Evolutionary conservation across 208 protist genomes (phyloP).

Genomic region (Trypanosoma avium): DNA sequence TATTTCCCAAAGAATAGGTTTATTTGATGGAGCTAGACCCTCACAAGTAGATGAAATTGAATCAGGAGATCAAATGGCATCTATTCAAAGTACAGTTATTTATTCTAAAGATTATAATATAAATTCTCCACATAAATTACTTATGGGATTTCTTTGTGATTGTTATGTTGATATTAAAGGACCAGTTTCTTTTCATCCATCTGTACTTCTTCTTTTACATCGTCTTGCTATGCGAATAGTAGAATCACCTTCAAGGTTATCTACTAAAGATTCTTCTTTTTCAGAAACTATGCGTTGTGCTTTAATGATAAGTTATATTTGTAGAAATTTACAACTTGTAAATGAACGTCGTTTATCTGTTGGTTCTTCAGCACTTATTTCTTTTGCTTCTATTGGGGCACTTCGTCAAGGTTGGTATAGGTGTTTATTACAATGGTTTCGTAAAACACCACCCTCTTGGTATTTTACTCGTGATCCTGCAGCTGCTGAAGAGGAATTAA

Average conservation of each 20-base stretch:
- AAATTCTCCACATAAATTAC: conserved; percentile 69
- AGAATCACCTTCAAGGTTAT: conserved; percentile 44
- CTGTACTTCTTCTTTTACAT: conserved; percentile 64
- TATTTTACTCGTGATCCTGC: conserved; percentile 64
- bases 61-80: conserved; percentile 35
- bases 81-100: conserved; percentile 20
- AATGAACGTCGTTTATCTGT: conserved; percentile 52
- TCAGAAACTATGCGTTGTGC: conserved; percentile 72
- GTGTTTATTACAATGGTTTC: conserved; percentile 82
- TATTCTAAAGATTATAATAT: conserved; percentile 34
- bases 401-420: conserved; percentile 78
- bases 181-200: conserved; percentile 45
- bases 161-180: conserved; percentile 53
- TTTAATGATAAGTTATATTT: conserved; percentile 63
- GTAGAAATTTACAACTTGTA: conserved; percentile 44
- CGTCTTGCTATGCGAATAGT: conserved; percentile 51
- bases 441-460: conserved; percentile 72
- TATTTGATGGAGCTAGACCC: conserved; percentile 69
- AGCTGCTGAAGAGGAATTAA: conserved; percentile 46
- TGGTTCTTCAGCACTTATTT: conserved; percentile 38
- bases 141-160: conserved; percentile 69
- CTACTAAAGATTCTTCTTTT: conserved; percentile 78
- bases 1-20: conserved; percentile 47
- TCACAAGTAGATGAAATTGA: conserved; percentile 62
- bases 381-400: conserved; percentile 58